Percentiles rank a stretch among this genome's conserved stretches.
Conservation (phyloP, 495 filamentous ascomycete species). For the Margaritispora aquatica region DNA sequence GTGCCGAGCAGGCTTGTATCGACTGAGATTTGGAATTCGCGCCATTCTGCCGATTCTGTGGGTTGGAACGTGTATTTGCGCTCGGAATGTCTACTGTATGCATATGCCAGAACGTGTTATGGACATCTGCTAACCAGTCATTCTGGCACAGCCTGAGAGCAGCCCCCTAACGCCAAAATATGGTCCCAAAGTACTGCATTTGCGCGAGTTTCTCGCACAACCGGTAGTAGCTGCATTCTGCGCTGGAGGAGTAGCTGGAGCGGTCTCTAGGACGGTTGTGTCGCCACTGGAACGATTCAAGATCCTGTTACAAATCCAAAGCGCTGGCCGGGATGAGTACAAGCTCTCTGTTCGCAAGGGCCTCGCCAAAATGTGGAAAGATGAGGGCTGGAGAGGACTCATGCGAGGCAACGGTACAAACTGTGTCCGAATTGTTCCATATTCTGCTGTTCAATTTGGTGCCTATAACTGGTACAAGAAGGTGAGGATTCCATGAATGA, state of each 20-base stretch:
- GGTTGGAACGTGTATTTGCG: background rate
- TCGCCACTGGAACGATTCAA: conserved; percentile 93
- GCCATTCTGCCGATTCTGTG: conserved; percentile 5
- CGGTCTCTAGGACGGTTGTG: conserved; percentile 94
- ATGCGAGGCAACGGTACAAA: conserved; percentile 98
- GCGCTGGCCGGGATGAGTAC: conserved; percentile 83
- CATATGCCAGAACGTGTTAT: background rate
- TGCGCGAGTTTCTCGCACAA: conserved; percentile 54
- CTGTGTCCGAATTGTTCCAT: conserved; percentile 95
- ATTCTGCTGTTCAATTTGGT: conserved; percentile 96
- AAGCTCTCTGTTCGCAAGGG: conserved; percentile 85
- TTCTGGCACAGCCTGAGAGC: conserved; percentile 10
- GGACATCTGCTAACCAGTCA: background rate
- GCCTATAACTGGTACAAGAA: conserved; percentile 96
- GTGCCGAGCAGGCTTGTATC: conserved; percentile 4
- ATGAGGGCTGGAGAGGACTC: conserved; percentile 93
- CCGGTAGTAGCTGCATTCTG: conserved; percentile 88
- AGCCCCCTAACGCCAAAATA: conserved; percentile 21
- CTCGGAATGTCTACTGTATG: conserved; percentile 22
- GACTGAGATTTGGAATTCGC: conserved; percentile 7
- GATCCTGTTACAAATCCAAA: conserved; percentile 96
- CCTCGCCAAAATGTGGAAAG: conserved; percentile 87
- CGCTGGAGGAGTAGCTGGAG: conserved; percentile 92
- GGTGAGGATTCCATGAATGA: conserved; percentile 44
- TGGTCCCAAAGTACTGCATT: conserved; percentile 24